Conservation (phyloP, 2,329 filamentous ascomycete genomes). For the Septoria linicola region DNA sequence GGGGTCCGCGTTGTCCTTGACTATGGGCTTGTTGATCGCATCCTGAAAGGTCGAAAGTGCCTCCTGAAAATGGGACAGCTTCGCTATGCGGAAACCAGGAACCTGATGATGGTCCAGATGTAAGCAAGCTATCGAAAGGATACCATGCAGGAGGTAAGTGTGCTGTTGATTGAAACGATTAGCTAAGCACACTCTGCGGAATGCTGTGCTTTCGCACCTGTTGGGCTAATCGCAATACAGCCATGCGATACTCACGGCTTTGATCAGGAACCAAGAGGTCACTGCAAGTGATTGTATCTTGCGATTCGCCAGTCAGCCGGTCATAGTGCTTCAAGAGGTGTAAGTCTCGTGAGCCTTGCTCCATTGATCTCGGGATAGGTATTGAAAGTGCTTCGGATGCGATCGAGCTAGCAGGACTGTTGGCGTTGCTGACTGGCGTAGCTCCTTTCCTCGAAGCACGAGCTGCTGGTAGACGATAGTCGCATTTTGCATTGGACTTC, state of each 20-base stretch:
- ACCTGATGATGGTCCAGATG: conserved; percentile 10
- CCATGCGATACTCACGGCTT: conserved; percentile 10
- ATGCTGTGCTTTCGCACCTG: conserved; percentile 8
- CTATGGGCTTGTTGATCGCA: conserved; percentile 14
- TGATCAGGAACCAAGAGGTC: conserved; percentile 11
- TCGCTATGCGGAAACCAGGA: conserved; percentile 5
- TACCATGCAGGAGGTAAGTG: conserved; percentile 12
- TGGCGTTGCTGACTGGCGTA: not conserved
- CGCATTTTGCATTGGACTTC: conserved; percentile 8
- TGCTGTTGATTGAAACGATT: conserved; percentile 3
- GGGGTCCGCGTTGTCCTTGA: conserved; percentile 11
- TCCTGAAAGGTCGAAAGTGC: conserved; percentile 15
- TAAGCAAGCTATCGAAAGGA: conserved; percentile 14
- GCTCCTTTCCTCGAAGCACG: conserved; percentile 1
- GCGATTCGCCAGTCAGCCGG: conserved; percentile 3
- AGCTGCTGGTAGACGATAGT: conserved; percentile 2
- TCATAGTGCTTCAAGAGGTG: conserved; percentile 17
- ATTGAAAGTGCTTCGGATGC: not conserved
- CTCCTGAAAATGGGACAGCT: conserved; percentile 14
- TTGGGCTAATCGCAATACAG: conserved; percentile 15
- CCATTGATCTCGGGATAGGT: conserved; percentile 6
- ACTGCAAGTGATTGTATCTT: conserved; percentile 15
- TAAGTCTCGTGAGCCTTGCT: conserved; percentile 7
- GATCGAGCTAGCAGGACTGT: not conserved
- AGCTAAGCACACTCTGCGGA: not conserved